A percentile compares a stretch with the other conserved stretches of the same genome.
Evolutionary conservation across 352 stramenopile species (phyloP).

Genomic region (Phytophthora ramorum): DNA sequence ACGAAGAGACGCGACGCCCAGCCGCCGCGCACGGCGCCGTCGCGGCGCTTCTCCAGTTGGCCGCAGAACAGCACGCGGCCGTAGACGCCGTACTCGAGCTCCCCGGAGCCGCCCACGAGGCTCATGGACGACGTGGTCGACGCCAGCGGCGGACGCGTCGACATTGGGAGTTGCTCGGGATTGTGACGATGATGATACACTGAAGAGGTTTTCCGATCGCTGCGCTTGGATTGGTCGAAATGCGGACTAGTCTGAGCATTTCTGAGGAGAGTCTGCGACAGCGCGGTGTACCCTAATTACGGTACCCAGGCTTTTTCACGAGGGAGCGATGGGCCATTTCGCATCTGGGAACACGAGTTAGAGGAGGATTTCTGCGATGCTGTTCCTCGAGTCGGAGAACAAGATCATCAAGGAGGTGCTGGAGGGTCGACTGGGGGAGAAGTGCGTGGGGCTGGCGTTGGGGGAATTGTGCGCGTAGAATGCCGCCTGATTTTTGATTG

Average conservation of each 20-base stretch:
- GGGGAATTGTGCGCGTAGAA: background rate
- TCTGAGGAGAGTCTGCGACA: constrained; percentile 22
- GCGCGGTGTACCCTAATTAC: constrained; percentile 13
- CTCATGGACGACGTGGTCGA: constrained; percentile 31
- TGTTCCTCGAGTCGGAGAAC: constrained; percentile 88
- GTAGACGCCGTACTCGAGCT: constrained; percentile 76
- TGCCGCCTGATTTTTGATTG: constrained; percentile 1
- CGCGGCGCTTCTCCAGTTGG: constrained; percentile 77
- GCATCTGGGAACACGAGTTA: constrained; percentile 31
- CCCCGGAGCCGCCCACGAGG: constrained; percentile 3
- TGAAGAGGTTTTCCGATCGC: background rate
- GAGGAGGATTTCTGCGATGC: constrained; percentile 43
- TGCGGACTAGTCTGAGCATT: constrained; percentile 5
- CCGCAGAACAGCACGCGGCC: constrained; percentile 79
- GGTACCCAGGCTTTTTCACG: constrained; percentile 11
- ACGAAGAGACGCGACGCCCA: constrained; percentile 86
- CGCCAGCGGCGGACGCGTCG: constrained; percentile 34
- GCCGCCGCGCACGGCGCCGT: constrained; percentile 73
- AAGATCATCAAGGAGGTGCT: constrained; percentile 91
- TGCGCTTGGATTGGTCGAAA: constrained; percentile 20
- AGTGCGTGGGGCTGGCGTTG: constrained; percentile 42
- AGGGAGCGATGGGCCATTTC: constrained; percentile 29
- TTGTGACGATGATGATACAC: constrained; percentile 16
- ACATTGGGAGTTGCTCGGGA: constrained; percentile 9
- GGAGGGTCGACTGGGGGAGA: constrained; percentile 68